These are phyloP conservation scores for Candida cerambycidarum DNA, from an alignment of 805 yeast species.

Conservation along the genomic window DNA sequence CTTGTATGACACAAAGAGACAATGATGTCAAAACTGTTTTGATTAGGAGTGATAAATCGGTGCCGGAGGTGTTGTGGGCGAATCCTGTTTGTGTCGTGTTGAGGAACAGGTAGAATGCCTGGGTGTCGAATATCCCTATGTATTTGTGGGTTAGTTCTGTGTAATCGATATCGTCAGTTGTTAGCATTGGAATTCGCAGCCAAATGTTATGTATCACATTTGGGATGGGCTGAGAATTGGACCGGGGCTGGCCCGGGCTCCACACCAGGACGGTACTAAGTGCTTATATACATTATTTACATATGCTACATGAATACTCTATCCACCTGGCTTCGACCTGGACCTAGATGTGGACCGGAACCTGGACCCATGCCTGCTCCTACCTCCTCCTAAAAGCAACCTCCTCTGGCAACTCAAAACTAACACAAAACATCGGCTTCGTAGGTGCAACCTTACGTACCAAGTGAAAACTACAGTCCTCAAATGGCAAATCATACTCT, in stretches of 20 bases:
- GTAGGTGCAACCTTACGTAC: slow-evolving; percentile 97
- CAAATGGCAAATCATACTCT: slow-evolving; percentile 47
- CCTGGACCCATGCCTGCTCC: too few relatives aligned
- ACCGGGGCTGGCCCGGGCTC: too few relatives aligned
- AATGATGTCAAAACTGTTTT: slow-evolving; percentile 57
- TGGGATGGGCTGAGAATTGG: too few relatives aligned
- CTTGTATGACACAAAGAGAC: slow-evolving; percentile 53
- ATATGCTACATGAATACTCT: too few relatives aligned
- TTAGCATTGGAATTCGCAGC: too few relatives aligned
- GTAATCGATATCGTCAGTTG: slow-evolving; percentile 18
- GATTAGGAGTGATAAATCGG: slow-evolving; percentile 54
- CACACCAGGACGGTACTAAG: too few relatives aligned
- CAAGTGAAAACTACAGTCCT: slow-evolving; percentile 62
- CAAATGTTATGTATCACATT: too few relatives aligned
- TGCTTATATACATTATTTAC: too few relatives aligned
- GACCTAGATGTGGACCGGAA: too few relatives aligned
- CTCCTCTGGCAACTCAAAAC: slow-evolving; percentile 69
- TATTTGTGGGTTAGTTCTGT: slow-evolving; percentile 27
- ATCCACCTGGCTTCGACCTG: too few relatives aligned
- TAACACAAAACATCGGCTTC: slow-evolving; percentile 91
- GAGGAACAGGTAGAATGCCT: slow-evolving; percentile 38
- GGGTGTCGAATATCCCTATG: slow-evolving; percentile 29
- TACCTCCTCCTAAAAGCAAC: slow-evolving; percentile 65
- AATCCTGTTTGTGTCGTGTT: slow-evolving; percentile 56
- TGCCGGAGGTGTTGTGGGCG: slow-evolving; percentile 59